Percentiles rank a stretch among this genome's conserved stretches.
These are phyloP conservation scores for Arthrobotrys sinensis DNA, from an alignment of 2,329 filamentous ascomycete species.

Conservation along the genomic window DNA sequence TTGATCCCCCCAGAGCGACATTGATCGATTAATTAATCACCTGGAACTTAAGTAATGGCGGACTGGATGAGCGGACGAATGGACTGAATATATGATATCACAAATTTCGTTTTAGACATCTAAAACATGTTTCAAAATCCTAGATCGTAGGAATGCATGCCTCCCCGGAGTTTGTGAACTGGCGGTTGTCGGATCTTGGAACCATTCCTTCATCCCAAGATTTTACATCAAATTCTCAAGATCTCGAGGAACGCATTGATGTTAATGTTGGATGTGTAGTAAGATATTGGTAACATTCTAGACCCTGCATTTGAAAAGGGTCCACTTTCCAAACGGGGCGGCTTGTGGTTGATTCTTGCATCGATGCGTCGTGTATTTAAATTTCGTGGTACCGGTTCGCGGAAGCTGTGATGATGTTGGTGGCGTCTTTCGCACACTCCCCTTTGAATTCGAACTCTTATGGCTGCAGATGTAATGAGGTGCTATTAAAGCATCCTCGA, in stretches of 20 bases:
- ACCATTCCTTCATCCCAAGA: conserved; percentile 5
- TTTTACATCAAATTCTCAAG: neutral
- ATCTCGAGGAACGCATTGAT: neutral
- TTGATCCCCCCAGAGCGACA: too few relatives aligned
- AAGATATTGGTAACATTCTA: neutral
- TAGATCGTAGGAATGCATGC: conserved; percentile 9
- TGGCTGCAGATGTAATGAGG: neutral
- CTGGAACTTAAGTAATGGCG: too few relatives aligned
- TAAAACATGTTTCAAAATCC: conserved; percentile 16
- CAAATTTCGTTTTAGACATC: neutral
- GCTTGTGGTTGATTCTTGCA: neutral
- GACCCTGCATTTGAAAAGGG: neutral
- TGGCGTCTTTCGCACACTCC: conserved; percentile 6
- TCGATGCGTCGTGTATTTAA: neutral
- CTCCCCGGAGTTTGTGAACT: neutral
- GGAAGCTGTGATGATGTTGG: conserved; percentile 6
- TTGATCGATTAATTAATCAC: too few relatives aligned
- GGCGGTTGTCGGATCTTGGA: neutral
- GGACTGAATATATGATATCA: conserved; percentile 3
- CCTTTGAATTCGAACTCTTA: neutral
- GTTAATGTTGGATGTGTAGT: neutral
- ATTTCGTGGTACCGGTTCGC: neutral
- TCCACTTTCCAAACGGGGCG: neutral
- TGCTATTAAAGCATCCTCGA: neutral
- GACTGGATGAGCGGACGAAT: neutral